Evolutionary conservation across 192 early-diverging fungal genomes (phyloP).

Genomic region (Coemansia sp.): DNA sequence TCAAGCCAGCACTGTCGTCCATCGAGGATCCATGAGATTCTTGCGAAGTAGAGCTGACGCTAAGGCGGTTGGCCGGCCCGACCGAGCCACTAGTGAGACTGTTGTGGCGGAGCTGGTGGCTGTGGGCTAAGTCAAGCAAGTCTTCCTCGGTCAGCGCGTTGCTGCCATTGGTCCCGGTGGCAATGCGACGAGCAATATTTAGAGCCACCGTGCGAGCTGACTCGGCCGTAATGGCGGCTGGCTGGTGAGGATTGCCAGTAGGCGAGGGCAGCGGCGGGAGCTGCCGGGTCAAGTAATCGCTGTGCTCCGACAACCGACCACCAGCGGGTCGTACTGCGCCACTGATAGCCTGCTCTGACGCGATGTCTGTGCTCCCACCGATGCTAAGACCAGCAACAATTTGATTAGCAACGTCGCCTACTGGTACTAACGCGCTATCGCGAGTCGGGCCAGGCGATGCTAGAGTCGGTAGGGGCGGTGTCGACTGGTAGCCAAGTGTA

Average conservation of each 20-base stretch:
- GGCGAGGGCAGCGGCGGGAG: constrained; percentile 23
- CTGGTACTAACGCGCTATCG: constrained; percentile 17
- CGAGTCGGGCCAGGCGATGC: background rate
- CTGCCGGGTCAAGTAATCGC: constrained; percentile 19
- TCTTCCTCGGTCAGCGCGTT: constrained; percentile 2
- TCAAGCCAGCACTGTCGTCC: constrained; percentile 17
- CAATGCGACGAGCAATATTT: constrained; percentile 17
- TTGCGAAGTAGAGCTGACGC: constrained; percentile 29
- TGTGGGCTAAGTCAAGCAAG: background rate
- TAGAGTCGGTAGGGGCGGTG: background rate
- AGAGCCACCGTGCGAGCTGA: constrained; percentile 10
- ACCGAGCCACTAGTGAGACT: background rate
- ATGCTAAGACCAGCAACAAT: background rate
- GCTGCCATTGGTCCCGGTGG: constrained; percentile 14
- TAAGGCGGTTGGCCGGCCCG: constrained; percentile 13
- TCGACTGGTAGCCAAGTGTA: background rate
- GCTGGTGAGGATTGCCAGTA: background rate
- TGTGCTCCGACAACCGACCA: constrained; percentile 1
- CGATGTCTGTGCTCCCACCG: background rate
- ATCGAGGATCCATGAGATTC: constrained; percentile 28
- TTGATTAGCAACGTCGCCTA: background rate
- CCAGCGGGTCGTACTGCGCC: background rate
- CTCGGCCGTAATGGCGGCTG: constrained; percentile 4
- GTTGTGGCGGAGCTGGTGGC: constrained; percentile 6
- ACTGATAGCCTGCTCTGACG: background rate